Percentiles rank a stretch among this genome's conserved stretches.
Evolutionary conservation across 148 eudicot genomes (phyloP).

Genomic region (Rheum nobile): DNA sequence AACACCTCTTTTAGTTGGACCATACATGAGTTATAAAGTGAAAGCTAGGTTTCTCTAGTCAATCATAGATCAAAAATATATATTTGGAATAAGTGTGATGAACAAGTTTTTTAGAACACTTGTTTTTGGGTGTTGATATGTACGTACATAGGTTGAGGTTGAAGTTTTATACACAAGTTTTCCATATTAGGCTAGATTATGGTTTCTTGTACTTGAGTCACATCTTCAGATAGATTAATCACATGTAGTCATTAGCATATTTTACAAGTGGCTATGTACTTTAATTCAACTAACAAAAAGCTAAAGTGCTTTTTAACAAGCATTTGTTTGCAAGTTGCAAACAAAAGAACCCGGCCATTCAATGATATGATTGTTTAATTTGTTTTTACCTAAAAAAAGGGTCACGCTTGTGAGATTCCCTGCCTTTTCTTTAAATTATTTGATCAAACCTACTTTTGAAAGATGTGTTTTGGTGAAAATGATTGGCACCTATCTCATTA

Average conservation of each 20-base stretch:
- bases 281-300: neutral
- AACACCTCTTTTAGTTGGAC: no score
- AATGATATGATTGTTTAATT: neutral
- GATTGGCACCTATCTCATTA: neutral
- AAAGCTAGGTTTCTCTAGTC: no score
- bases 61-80: no score
- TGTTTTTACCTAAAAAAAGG: neutral
- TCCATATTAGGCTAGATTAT: neutral
- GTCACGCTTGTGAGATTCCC: neutral
- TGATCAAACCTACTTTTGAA: neutral
- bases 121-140: neutral
- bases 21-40: no score
- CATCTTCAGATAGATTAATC: neutral
- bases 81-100: no score
- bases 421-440: neutral
- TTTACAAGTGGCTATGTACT: neutral
- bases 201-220: neutral
- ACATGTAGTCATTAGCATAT: neutral
- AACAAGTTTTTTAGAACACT: no score
- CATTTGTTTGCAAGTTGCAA: neutral
- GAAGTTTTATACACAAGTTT: neutral
- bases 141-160: neutral
- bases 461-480: neutral
- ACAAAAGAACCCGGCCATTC: neutral
- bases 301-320: neutral